Evolutionary conservation across 164 flowering plant genomes (phyloP).

Genomic region (Tinospora cordifolia): DNA sequence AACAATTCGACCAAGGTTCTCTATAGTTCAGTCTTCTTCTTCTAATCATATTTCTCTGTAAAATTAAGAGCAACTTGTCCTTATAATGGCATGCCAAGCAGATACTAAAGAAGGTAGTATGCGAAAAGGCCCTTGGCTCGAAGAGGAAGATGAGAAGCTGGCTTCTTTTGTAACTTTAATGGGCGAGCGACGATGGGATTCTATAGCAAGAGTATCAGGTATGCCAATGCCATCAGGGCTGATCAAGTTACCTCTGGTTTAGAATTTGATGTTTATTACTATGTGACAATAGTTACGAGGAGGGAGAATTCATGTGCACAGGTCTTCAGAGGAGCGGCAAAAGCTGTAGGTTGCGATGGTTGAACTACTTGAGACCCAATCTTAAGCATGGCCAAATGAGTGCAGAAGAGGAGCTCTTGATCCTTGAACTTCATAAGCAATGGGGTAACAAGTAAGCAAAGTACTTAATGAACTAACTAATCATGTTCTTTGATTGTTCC

Average conservation of each 20-base stretch:
- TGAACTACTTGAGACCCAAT: slow-evolving; percentile 66
- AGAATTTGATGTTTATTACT: not conserved
- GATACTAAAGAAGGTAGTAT: slow-evolving; percentile 29
- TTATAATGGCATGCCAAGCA: slow-evolving; percentile 18
- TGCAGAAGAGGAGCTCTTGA: slow-evolving; percentile 41
- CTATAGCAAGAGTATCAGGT: slow-evolving; percentile 60
- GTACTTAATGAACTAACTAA: not conserved
- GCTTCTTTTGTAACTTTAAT: slow-evolving; percentile 30
- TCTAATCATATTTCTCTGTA: not conserved
- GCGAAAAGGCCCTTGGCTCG: slow-evolving; percentile 65
- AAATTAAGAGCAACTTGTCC: no score
- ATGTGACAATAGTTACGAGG: not conserved
- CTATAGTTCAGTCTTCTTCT: no score
- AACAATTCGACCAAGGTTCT: no score
- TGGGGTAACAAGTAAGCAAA: slow-evolving; percentile 72
- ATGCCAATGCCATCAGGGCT: not conserved
- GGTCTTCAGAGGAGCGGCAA: slow-evolving; percentile 72
- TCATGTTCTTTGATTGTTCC: no score
- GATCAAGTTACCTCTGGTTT: not conserved
- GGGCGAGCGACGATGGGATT: slow-evolving; percentile 64
- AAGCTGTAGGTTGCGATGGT: slow-evolving; percentile 77
- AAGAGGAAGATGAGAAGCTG: slow-evolving; percentile 55
- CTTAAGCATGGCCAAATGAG: slow-evolving; percentile 51
- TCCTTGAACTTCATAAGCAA: slow-evolving; percentile 47
- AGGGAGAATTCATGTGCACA: slow-evolving; percentile 22